Base-by-base conservation (phyloP, 176 grass and related monocot genomes). In the Saccharum spontaneum region DNA sequence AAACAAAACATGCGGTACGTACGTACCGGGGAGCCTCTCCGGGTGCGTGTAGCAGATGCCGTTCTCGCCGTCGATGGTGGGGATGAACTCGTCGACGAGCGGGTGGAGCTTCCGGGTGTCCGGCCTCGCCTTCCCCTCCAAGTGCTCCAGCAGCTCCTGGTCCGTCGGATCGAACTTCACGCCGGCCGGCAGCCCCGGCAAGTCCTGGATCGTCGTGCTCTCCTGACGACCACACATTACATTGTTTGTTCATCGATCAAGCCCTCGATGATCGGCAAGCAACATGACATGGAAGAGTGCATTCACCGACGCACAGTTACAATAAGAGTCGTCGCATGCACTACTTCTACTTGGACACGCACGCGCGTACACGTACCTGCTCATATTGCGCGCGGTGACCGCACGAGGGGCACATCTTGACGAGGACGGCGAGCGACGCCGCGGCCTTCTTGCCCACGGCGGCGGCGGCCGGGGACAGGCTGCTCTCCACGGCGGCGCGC, bases 21-120 rank as follows among this genome's bases (percentile, higher is more conserved):
- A 20, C 23, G 37, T 89, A 92, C 90, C 86, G 2, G 92, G 89
- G 64, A 97, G 90, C 70, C 63, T 94, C 84, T 94, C 87, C 18
- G 90, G 95, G 45, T 97, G 95, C 36, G 95, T 97, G 88, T 94
- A 97, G 82, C 95, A 97, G 75, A 94, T 93, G 63, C 95, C 90
- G 52, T 97, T 79, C 85, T 97, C 90, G 55, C 90, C 87, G 18
- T 93, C 87, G 39, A 97, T 91, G 22, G 90, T 97, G 43, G 90
- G 92, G 69, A 97, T 97, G 86, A 94, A 97, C 82, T 94, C 88
- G 67, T 94, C 95, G 55, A 97, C 85, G 82, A 97, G 90, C 1
- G 90, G 92, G 72, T 97, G 90, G 17, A 84, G 82, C 31, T 88
- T 94, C 33, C 80, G 79, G 4, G 86, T 87, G 17, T 92, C 92